These are phyloP conservation scores for Ceriops zippeliana DNA, from an alignment of 345 rosid genomes.

Conservation along the genomic window DNA sequence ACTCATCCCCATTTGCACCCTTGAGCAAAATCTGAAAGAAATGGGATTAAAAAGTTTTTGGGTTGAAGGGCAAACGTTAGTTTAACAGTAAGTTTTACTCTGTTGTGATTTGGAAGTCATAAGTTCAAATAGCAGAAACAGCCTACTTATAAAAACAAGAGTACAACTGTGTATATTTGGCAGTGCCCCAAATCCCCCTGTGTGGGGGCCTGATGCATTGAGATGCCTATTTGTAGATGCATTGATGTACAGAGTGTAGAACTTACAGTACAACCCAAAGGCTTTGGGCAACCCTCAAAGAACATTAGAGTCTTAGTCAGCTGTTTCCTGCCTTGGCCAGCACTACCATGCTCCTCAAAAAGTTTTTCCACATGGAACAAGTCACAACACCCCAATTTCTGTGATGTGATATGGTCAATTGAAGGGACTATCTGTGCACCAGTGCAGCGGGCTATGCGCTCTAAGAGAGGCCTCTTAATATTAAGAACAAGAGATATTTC, in stretches of 20 bases:
- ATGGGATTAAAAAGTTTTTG: background rate
- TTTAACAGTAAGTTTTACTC: too few species aligned
- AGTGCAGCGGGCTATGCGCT: slow-evolving; percentile 90
- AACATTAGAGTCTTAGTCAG: slow-evolving; percentile 78
- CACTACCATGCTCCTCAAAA: slow-evolving; percentile 69
- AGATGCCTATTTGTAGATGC: too few species aligned
- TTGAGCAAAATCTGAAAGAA: slow-evolving; percentile 73
- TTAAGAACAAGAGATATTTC: slow-evolving; percentile 89
- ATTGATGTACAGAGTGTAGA: background rate
- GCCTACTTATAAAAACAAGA: too few species aligned
- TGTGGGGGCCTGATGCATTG: too few species aligned
- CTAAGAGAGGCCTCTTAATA: slow-evolving; percentile 77
- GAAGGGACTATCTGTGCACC: slow-evolving; percentile 90
- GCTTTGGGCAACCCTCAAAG: slow-evolving; percentile 95
- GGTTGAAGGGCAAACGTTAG: too few species aligned
- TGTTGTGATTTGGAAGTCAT: too few species aligned
- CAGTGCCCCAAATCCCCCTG: too few species aligned
- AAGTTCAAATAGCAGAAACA: too few species aligned
- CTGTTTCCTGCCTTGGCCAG: slow-evolving; percentile 81
- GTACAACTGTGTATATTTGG: too few species aligned
- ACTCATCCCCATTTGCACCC: slow-evolving; percentile 78
- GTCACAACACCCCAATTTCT: slow-evolving; percentile 80
- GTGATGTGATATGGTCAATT: slow-evolving; percentile 77
- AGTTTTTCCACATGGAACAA: slow-evolving; percentile 71
- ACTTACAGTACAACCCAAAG: slow-evolving; percentile 91